These are phyloP conservation scores for Populus ilicifolia DNA, from an alignment of 345 rosid species.

Conservation along the genomic window DNA sequence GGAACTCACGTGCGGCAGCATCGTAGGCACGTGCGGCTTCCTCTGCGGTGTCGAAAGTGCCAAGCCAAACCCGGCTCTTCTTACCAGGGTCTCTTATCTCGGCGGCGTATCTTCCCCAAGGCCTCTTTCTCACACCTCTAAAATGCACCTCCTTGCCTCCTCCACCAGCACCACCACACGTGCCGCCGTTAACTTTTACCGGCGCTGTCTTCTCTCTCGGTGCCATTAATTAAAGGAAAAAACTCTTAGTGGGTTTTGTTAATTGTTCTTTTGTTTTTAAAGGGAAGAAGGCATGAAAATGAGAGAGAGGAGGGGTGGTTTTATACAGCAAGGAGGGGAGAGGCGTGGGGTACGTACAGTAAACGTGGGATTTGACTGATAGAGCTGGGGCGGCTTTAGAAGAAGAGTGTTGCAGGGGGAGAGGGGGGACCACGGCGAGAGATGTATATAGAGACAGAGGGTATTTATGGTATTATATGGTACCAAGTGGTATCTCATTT, in stretches of 20 bases:
- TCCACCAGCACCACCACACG: conserved; percentile 9
- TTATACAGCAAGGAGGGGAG: conserved; percentile 22
- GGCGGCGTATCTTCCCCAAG: conserved; percentile 85
- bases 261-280: neutral
- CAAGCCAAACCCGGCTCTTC: conserved; percentile 78
- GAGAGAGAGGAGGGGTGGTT: neutral
- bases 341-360: conserved; percentile 12
- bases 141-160: conserved; percentile 44
- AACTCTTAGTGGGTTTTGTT: neutral
- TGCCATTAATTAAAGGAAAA: conserved; percentile 33
- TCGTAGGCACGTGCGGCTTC: conserved; percentile 83
- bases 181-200: conserved; percentile 20
- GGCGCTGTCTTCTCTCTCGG: conserved; percentile 39
- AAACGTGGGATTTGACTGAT: conserved; percentile 42
- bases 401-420: too few relatives aligned
- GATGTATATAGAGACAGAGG: neutral
- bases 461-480: neutral
- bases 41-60: conserved; percentile 75
- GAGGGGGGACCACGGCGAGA: neutral
- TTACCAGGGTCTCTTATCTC: conserved; percentile 83
- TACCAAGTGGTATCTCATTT: neutral
- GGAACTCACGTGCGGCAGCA: conserved; percentile 56
- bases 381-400: conserved; percentile 29
- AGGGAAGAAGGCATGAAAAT: neutral
- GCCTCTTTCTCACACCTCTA: conserved; percentile 87